Evolutionary conservation across 2,329 filamentous ascomycete genomes (phyloP), one percentile per base, ranked within the genome.

Genomic region (Colletotrichum spaethianum): DNA sequence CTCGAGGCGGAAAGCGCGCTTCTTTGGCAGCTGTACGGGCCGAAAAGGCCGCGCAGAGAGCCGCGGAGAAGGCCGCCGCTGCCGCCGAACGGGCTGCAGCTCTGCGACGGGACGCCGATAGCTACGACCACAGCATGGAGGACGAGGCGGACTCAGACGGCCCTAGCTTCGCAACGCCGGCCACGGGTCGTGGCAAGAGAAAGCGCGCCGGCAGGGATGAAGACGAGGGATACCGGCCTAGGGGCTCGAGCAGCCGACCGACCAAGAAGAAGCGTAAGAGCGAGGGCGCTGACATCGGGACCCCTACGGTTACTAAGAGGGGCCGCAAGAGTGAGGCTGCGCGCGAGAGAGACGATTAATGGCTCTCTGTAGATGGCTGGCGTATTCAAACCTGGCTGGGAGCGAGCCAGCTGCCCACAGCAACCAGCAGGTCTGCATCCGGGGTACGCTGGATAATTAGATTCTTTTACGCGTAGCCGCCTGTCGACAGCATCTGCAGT

Each of bases 201-300:
- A 90, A 90, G 84, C 83, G 88, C 36, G 69, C 69, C 28, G 44
- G 59, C 4, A 69, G 46, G 23, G 69, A 69, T 16, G 89, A 90
- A 42, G 90, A 91, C 9, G 90, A 92, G 73, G 80, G 89, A 4
- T 91, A 91, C 77, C 84, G 89, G 70, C 89, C 89, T 3, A 89
- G 90, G 74, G 89, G 88, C 2, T 84, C 83, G 2, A 86, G 83
- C 46, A 60, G 61, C 46, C 83, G 88, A 48, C 87, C 87, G 23
- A 80, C 82, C 0, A 91, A 91, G 83, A 87, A 87, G 80, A 91
- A 90, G 84, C 84, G 88, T 4, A 90, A 89, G 84, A 89, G 88
- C 75, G 86, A 88, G 60, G 81, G 76, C 36, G 83, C 81, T 40
- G 82, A 70, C 5, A 56, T 59, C 38, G 67, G 75, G 28, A 82